phyloP scores from a whole-genome alignment of 805 yeast genomes.

The Candida ulmi region DNA sequence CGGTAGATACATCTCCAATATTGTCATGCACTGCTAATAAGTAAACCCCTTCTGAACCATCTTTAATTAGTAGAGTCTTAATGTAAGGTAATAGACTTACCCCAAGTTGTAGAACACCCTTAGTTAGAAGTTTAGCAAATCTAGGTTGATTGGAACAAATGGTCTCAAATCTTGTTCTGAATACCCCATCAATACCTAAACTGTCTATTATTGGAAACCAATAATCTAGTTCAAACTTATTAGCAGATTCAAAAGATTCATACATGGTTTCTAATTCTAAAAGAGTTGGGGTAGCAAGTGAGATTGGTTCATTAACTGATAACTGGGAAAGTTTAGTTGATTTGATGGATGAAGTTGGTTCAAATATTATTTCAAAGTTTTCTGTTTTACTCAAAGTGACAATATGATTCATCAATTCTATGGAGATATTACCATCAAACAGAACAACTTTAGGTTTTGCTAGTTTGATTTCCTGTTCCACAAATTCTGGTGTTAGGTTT shows the following conservation, averaged over 20 bases:
- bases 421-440: slow-evolving; percentile 64
- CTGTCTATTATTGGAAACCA: slow-evolving; percentile 78
- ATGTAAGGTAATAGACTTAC: slow-evolving; percentile 70
- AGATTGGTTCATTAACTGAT: slow-evolving; percentile 4
- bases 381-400: slow-evolving; percentile 20
- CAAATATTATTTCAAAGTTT: slow-evolving; percentile 43
- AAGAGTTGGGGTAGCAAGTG: slow-evolving; percentile 55
- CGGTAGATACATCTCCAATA: background rate
- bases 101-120: slow-evolving; percentile 63
- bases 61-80: slow-evolving; percentile 60
- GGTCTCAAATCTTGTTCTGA: slow-evolving; percentile 41
- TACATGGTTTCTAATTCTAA: slow-evolving; percentile 55
- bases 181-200: slow-evolving; percentile 40
- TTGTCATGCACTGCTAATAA: slow-evolving; percentile 29
- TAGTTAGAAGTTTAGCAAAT: slow-evolving; percentile 22
- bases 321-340: slow-evolving; percentile 35
- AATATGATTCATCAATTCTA: slow-evolving; percentile 33
- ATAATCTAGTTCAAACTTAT: slow-evolving; percentile 41
- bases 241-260: slow-evolving; percentile 38
- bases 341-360: slow-evolving; percentile 74
- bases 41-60: slow-evolving; percentile 61
- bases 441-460: slow-evolving; percentile 46
- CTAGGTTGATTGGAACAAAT: slow-evolving; percentile 18
- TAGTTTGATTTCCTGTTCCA: slow-evolving; percentile 33
- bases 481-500: slow-evolving; percentile 36